Conservation (phyloP, 495 filamentous ascomycete species). For the Cudoniella acicularis region DNA sequence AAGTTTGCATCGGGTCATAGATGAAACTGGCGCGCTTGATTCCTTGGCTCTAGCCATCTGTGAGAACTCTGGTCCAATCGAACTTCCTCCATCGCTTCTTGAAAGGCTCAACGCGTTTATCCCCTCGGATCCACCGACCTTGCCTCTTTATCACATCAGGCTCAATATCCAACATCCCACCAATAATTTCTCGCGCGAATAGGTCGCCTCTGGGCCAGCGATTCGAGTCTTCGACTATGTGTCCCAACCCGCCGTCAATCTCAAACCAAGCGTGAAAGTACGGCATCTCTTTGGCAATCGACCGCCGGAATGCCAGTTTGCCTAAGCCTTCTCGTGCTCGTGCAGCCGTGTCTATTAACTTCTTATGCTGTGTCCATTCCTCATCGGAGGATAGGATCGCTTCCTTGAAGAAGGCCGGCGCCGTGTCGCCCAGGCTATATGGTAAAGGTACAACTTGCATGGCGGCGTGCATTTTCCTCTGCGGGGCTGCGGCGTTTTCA, state of each 20-base stretch:
- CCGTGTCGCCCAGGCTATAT: slow-evolving; percentile 79
- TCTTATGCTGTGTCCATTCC: slow-evolving; percentile 94
- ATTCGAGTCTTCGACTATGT: slow-evolving; percentile 83
- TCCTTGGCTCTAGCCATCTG: slow-evolving; percentile 32
- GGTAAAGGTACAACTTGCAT: slow-evolving; percentile 87
- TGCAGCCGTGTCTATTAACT: slow-evolving; percentile 83
- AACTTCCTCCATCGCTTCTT: slow-evolving; percentile 85
- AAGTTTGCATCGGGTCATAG: not conserved
- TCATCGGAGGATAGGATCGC: slow-evolving; percentile 83
- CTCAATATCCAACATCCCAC: slow-evolving; percentile 85
- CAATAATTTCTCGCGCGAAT: slow-evolving; percentile 88
- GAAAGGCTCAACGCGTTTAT: slow-evolving; percentile 69
- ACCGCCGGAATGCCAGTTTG: slow-evolving; percentile 75
- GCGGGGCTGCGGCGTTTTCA: slow-evolving; percentile 85
- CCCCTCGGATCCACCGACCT: slow-evolving; percentile 77
- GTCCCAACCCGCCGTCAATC: slow-evolving; percentile 86
- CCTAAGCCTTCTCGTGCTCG: slow-evolving; percentile 66
- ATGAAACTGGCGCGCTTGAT: not conserved
- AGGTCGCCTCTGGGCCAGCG: slow-evolving; percentile 91
- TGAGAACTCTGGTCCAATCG: slow-evolving; percentile 88
- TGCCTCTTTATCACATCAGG: slow-evolving; percentile 86
- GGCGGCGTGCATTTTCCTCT: slow-evolving; percentile 76
- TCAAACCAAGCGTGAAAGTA: slow-evolving; percentile 98
- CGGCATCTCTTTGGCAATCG: slow-evolving; percentile 92
- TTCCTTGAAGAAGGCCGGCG: slow-evolving; percentile 93